Conservation (phyloP, 2,329 filamentous ascomycete species). For the Colletotrichum shisoi region DNA sequence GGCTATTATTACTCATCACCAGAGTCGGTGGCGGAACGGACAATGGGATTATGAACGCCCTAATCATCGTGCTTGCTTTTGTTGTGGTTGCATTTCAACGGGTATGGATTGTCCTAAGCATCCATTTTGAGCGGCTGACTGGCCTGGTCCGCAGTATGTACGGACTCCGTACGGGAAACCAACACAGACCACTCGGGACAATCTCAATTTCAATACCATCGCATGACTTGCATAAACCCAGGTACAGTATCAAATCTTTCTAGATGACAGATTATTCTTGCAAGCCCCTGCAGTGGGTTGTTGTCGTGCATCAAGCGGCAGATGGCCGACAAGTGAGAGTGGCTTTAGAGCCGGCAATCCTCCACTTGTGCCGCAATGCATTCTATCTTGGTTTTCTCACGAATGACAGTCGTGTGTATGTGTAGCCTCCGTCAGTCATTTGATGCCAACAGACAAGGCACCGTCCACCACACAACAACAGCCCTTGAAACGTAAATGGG, state of each 20-base stretch:
- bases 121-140: constrained; percentile 1
- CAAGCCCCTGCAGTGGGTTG: constrained; percentile 9
- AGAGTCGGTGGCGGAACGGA: neutral
- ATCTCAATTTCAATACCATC: constrained; percentile 10
- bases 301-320: constrained; percentile 4
- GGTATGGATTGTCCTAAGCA: constrained; percentile 13
- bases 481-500: constrained; percentile 19
- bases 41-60: constrained; percentile 12
- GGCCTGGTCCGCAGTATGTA: no score
- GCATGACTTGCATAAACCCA: constrained; percentile 26
- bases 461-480: constrained; percentile 14
- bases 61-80: constrained; percentile 24
- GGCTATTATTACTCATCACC: neutral
- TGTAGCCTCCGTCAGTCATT: neutral
- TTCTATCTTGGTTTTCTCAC: neutral
- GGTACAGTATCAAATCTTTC: neutral
- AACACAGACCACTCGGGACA: neutral
- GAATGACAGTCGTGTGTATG: neutral
- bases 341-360: constrained; percentile 2
- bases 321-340: neutral
- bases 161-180: neutral
- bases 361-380: constrained; percentile 6
- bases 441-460: constrained; percentile 2
- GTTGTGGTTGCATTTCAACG: constrained; percentile 12
- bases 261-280: constrained; percentile 3